A percentile compares a stretch with the other conserved stretches of the same genome.
phyloP scores from a whole-genome alignment of 257 asterid genomes.

The Hygrophila difformis region DNA sequence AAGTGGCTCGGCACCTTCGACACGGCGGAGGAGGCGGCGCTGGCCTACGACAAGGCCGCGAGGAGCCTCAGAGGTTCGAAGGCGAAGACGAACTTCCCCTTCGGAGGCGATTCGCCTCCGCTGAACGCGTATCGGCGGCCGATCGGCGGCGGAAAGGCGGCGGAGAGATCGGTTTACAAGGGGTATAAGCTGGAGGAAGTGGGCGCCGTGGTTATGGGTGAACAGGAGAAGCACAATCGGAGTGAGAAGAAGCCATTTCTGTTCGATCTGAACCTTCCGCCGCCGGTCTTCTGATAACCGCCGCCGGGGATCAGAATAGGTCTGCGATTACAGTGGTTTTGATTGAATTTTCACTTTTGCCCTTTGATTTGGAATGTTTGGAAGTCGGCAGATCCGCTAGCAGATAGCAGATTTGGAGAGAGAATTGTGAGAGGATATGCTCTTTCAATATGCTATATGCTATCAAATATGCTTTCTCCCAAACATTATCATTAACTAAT shows the following conservation, averaged over 20 bases:
- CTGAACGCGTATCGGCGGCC: conserved; percentile 20
- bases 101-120: conserved; percentile 7
- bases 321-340: conserved; percentile 11
- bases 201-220: conserved; percentile 27
- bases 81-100: conserved; percentile 51
- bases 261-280: conserved; percentile 62
- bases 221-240: conserved; percentile 23
- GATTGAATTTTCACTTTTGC: conserved; percentile 4
- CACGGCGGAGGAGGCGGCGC: conserved; percentile 68
- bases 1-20: conserved; percentile 70
- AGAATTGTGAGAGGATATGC: no score
- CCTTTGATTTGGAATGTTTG: no score
- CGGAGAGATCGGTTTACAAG: conserved; percentile 22
- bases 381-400: no score
- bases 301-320: neutral
- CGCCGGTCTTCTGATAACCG: conserved; percentile 33
- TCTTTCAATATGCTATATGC: no score
- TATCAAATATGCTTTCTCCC: no score
- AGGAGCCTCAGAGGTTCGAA: conserved; percentile 48
- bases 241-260: conserved; percentile 34
- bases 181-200: conserved; percentile 33
- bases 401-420: no score
- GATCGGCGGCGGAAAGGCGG: no score
- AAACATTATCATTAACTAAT: no score
- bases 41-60: conserved; percentile 60